Evolutionary conservation across 805 yeast species (phyloP).

Genomic region (Ogataea kodamae): DNA sequence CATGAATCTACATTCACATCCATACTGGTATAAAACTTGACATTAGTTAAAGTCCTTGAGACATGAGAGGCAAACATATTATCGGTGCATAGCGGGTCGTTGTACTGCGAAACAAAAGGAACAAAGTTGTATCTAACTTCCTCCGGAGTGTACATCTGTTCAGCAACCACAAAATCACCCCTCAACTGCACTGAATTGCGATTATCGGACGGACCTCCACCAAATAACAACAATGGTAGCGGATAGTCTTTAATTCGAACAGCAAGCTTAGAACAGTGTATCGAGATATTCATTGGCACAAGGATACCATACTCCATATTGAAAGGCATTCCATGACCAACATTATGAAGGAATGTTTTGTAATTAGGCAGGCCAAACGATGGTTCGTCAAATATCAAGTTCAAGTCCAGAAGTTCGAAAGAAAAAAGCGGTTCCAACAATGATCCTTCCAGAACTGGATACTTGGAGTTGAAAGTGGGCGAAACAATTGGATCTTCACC

Average conservation of each 20-base stretch:
- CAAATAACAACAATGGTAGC: constrained; percentile 52
- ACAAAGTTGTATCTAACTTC: constrained; percentile 43
- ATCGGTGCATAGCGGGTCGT: constrained; percentile 31
- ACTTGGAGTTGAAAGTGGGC: constrained; percentile 24
- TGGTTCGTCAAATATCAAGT: constrained; percentile 49
- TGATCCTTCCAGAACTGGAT: constrained; percentile 26
- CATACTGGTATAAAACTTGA: constrained; percentile 52
- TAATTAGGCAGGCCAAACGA: constrained; percentile 48
- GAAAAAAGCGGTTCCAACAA: constrained; percentile 52
- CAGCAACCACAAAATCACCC: constrained; percentile 58
- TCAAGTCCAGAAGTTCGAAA: constrained; percentile 46
- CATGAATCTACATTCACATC: constrained; percentile 43
- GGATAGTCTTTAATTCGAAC: constrained; percentile 53
- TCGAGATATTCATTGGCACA: constrained; percentile 45
- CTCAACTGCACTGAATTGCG: constrained; percentile 33
- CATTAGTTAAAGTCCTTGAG: constrained; percentile 61
- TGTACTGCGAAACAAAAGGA: constrained; percentile 42
- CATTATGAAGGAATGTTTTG: constrained; percentile 37
- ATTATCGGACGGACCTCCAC: constrained; percentile 40
- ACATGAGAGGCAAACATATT: constrained; percentile 56
- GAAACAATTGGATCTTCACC: constrained; percentile 29
- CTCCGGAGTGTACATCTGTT: constrained; percentile 53
- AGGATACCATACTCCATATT: constrained; percentile 51
- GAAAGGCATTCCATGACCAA: constrained; percentile 53
- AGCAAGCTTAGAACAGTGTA: constrained; percentile 42